Conservation (phyloP, 352 stramenopile genomes). For the Phytophthora tubulina region DNA sequence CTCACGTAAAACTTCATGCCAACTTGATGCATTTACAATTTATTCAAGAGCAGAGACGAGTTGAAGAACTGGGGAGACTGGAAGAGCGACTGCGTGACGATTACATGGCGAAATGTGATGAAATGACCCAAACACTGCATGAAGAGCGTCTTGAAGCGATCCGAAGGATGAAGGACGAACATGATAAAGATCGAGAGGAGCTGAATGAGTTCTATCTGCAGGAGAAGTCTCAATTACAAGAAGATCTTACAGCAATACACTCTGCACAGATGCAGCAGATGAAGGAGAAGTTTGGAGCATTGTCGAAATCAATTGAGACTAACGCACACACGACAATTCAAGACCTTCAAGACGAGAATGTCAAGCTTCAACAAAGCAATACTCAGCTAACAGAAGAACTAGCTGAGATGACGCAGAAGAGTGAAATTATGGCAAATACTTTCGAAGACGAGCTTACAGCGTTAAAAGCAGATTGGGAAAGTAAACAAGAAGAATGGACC, state of each 20-base stretch:
- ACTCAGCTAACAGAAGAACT: slow-evolving; percentile 19
- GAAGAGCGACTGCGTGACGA: slow-evolving; percentile 57
- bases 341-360: slow-evolving; percentile 3
- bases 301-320: slow-evolving; percentile 22
- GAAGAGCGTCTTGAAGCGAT: slow-evolving; percentile 59
- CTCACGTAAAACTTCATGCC: slow-evolving; percentile 7
- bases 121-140: slow-evolving; percentile 62
- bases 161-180: slow-evolving; percentile 49
- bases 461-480: slow-evolving; percentile 23
- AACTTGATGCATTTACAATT: slow-evolving; percentile 1
- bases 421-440: slow-evolving; percentile 20
- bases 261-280: slow-evolving; percentile 39
- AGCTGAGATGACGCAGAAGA: slow-evolving; percentile 21
- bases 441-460: slow-evolving; percentile 37
- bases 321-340: slow-evolving; percentile 21
- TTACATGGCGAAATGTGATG: slow-evolving; percentile 70
- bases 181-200: slow-evolving; percentile 63
- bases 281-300: slow-evolving; percentile 27
- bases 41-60: slow-evolving; percentile 18
- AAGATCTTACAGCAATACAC: slow-evolving; percentile 52
- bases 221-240: slow-evolving; percentile 64
- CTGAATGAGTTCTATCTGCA: slow-evolving; percentile 64
- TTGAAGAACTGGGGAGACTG: slow-evolving; percentile 41
- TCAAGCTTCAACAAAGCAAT: slow-evolving; percentile 25
- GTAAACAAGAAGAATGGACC: slow-evolving; percentile 19